Conservation (phyloP, 257 asterid species). For the Solanum pimpinellifolium region DNA sequence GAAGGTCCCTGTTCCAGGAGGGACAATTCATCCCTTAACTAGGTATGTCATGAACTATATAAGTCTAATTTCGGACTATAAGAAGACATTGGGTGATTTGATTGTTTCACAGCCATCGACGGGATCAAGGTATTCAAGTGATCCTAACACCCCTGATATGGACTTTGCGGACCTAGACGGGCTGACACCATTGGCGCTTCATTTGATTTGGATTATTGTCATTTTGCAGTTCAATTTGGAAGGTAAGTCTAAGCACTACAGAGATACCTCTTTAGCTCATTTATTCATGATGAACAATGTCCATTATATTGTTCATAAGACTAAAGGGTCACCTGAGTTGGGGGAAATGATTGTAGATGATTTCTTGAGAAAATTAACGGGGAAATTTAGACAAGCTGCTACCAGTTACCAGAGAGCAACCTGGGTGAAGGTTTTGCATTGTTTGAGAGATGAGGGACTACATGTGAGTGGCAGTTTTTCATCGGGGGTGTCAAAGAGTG, state of each 20-base stretch:
- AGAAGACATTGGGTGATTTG: conserved; percentile 21
- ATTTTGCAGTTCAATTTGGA: conserved; percentile 35
- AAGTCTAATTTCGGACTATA: conserved; percentile 25
- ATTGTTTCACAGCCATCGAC: conserved; percentile 30
- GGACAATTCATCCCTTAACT: conserved; percentile 39
- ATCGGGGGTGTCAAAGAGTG: conserved; percentile 33
- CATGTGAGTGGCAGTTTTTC: conserved; percentile 30
- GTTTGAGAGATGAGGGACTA: conserved; percentile 34
- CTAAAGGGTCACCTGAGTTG: conserved; percentile 19
- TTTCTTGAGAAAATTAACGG: conserved; percentile 20
- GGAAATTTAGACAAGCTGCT: conserved; percentile 23
- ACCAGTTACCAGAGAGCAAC: conserved; percentile 28
- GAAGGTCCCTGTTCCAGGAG: conserved; percentile 21
- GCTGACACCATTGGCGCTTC: conserved; percentile 21
- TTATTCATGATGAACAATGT: conserved; percentile 41
- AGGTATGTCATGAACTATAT: conserved; percentile 41
- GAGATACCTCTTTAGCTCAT: conserved; percentile 24
- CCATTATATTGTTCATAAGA: conserved; percentile 26
- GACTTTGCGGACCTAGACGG: conserved; percentile 23
- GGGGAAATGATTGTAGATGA: conserved; percentile 33
- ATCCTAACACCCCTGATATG: conserved; percentile 20
- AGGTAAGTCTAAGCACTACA: conserved; percentile 26
- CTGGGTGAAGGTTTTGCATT: conserved; percentile 31
- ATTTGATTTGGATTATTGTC: conserved; percentile 29
- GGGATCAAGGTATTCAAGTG: conserved; percentile 17